Evolutionary conservation across 2,329 filamentous ascomycete genomes (phyloP), one percentile per base, ranked within the genome.

Genomic region (Coniosporium tulheliwenetii): DNA sequence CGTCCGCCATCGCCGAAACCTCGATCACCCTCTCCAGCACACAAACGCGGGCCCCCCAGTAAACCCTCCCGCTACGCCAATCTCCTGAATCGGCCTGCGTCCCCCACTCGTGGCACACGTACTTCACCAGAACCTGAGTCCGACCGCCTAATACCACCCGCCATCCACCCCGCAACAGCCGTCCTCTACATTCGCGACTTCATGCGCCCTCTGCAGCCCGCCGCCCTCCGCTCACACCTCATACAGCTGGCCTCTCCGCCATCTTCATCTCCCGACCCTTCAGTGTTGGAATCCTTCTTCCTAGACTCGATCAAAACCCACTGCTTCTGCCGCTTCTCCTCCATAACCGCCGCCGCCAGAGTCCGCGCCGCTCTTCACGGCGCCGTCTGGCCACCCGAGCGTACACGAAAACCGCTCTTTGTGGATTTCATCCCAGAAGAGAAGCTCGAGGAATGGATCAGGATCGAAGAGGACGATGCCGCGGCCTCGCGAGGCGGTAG

Each of bases 141-240:
- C 31, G 41, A 47, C 32, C 15, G 37, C 29, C n/a, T 38, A 10
- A 42, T 57, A 26, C 45, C 54, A 5, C 56, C 61, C 14, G 58
- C 64, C 12, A 48, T 62, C 8, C 64, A 69, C 43, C 51, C 62
- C 1, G 57, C 59, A 37, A 68, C 86, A 2, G 63, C 75, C 30
- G 80, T 84, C 12, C 66, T 96, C 37, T 96, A 95, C 62, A 91
- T 96, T 50, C 79, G 80, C 57, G 81, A 94, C 52, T 75, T 96
- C 41, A 87, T 93, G 76, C 79, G 89, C 37, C 87, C 91, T 8
- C 67, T 96, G 15, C 81, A 85, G 44, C 72, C 77, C 1, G 64
- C 67, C 19, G 66, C 69, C 13, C 71, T 96, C 1, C 75, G 74
- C 50, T 68, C 72, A 1, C 77, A 95, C 53, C 68, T 96, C 4